Evolutionary conservation across 441 rosid species (phyloP), one percentile per base, ranked within the genome.

Genomic region (Brassica balearica): DNA sequence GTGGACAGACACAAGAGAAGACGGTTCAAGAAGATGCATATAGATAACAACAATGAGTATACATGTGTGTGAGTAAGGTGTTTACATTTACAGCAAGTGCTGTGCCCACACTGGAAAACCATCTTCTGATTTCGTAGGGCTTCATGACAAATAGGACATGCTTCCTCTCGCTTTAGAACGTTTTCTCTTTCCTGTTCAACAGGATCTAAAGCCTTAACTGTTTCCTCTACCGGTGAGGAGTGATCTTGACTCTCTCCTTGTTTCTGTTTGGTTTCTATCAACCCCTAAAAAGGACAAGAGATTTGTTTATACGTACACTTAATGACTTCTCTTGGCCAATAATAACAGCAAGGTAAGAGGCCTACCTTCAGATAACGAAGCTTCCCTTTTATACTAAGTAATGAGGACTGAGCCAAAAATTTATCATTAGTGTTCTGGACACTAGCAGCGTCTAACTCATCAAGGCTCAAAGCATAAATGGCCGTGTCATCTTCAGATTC

Each of bases 61-160:
- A 66, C 11, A 19, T 32, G 14, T 68, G 71, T 55, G 19, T 15
- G 56, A 27, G 68, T 11, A 48, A 41, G 73, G 74, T 79, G 80
- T 84, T 87, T 86, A 96, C 99, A 96, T 87, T 91, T 93, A 81
- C 98, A 93, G 85, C 99, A 93, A 79, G 92, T 92, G 80, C 84
- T 79, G 76, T 95, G 99, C 17, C 97, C 99, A 25, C 99, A 95
- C 75, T 90, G 96, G 81, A 96, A 96, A 80, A 96, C 98, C 98
- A 96, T 93, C 89, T 86, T 96, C 80, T 89, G 96, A 80, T 80
- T 89, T 80, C 86, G 84, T 80, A 92, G 82, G 78, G 75, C 87
- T 51, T 96, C 98, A 73, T 93, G 98, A 84, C 98, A 96, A 80
- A 96, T 86, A 38, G 97, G 99, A 76, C 99, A 96, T 65, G 95